Evolutionary conservation across 2,329 filamentous ascomycete species (phyloP).

Genomic region (Xylariaceae sp.): DNA sequence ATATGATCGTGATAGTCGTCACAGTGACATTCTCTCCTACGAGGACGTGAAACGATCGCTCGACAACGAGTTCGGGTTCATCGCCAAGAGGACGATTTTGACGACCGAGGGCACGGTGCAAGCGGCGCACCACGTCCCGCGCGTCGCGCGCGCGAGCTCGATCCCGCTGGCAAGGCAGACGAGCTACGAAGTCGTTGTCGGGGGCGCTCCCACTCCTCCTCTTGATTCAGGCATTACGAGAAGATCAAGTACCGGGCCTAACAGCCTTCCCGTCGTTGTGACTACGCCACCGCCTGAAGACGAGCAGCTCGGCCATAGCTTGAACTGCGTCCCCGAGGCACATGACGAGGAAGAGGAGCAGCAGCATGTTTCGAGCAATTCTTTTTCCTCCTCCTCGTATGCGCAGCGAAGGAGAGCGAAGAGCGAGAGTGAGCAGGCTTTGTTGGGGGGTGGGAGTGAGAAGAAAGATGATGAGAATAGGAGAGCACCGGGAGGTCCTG

Average conservation of each 20-base stretch:
- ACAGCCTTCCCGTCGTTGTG: too few species aligned
- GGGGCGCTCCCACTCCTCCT: too few species aligned
- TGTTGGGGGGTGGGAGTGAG: slow-evolving; percentile 6
- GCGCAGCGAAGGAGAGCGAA: slow-evolving; percentile 4
- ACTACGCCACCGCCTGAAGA: slow-evolving; percentile 13
- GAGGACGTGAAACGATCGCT: slow-evolving; percentile 28
- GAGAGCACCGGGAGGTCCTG: slow-evolving; percentile 6
- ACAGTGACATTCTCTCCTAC: slow-evolving; percentile 7
- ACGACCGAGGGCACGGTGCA: slow-evolving; percentile 19
- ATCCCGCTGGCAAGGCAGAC: slow-evolving; percentile 21
- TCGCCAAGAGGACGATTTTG: slow-evolving; percentile 6
- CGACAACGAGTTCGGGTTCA: slow-evolving; percentile 32
- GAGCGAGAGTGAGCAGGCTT: slow-evolving; percentile 8
- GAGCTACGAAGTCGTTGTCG: slow-evolving; percentile 22
- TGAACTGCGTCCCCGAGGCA: slow-evolving; percentile 28
- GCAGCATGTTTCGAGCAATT: too few species aligned
- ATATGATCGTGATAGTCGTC: slow-evolving; percentile 19
- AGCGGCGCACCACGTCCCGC: slow-evolving; percentile 13
- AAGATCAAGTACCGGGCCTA: slow-evolving; percentile 15
- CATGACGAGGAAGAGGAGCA: slow-evolving; percentile 28
- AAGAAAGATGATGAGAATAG: slow-evolving; percentile 1
- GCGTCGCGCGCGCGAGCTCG: slow-evolving; percentile 22
- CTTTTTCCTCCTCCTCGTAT: too few species aligned
- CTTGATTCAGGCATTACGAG: too few species aligned
- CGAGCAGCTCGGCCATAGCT: slow-evolving; percentile 19